Percentiles rank a stretch among this genome's conserved stretches.
These are phyloP conservation scores for Rosa multiflora DNA, from an alignment of 306 rosid genomes.

Conservation along the genomic window DNA sequence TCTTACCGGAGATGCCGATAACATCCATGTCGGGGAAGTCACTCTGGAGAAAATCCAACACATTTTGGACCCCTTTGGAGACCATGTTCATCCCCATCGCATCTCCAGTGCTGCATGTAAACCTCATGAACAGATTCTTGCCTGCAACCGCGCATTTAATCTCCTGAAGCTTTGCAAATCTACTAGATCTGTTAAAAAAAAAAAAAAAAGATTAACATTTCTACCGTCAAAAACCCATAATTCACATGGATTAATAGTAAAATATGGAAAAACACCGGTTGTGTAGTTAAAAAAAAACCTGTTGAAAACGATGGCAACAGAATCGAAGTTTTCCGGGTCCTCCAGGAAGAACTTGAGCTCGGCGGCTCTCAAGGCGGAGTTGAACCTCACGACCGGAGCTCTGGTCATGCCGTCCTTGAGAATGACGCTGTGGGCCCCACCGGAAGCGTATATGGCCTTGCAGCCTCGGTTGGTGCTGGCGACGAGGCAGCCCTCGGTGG, in stretches of 20 bases:
- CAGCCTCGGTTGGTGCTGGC: constrained; percentile 36
- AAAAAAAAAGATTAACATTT: background rate
- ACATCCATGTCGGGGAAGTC: constrained; percentile 35
- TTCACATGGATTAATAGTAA: background rate
- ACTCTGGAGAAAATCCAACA: constrained; percentile 21
- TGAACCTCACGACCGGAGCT: constrained; percentile 33
- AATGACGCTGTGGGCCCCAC: constrained; percentile 24
- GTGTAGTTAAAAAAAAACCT: background rate
- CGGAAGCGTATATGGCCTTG: constrained; percentile 27
- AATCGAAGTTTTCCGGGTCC: constrained; percentile 28
- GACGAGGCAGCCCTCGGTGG: constrained; percentile 35
- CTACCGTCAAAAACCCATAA: background rate
- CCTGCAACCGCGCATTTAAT: constrained; percentile 25
- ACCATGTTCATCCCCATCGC: constrained; percentile 45
- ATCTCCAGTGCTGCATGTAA: constrained; percentile 34
- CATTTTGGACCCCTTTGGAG: constrained; percentile 37
- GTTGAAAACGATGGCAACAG: constrained; percentile 27
- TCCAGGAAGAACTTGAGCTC: constrained; percentile 32
- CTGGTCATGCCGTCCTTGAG: constrained; percentile 32
- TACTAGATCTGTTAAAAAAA: constrained; percentile 16
- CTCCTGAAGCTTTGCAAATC: constrained; percentile 26
- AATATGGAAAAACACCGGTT: background rate
- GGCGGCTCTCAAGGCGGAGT: constrained; percentile 18
- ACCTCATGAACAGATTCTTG: constrained; percentile 30
- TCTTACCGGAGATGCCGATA: constrained; percentile 32